Conservation (phyloP, 2,329 filamentous ascomycete species). For the Teratosphaeria destructans region DNA sequence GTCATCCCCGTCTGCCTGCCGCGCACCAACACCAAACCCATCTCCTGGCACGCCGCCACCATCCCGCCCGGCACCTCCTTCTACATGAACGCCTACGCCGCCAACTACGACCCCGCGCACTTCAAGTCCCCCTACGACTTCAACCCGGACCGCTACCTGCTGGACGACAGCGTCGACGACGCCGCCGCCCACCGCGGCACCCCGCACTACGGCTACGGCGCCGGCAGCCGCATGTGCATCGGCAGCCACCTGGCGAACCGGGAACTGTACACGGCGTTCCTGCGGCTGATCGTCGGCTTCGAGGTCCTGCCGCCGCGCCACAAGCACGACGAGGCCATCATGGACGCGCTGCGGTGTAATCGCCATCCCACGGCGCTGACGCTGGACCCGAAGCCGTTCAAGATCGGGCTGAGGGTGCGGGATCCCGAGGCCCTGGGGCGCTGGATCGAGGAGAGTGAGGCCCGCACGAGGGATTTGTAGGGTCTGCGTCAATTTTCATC, state of each 20-base stretch:
- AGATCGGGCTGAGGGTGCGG: slow-evolving; percentile 37
- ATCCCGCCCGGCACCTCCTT: slow-evolving; percentile 71
- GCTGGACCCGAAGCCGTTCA: slow-evolving; percentile 42
- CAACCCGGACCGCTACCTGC: slow-evolving; percentile 60
- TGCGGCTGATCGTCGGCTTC: slow-evolving; percentile 39
- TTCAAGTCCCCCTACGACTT: slow-evolving; percentile 56
- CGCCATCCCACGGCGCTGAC: slow-evolving; percentile 38
- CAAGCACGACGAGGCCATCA: slow-evolving; percentile 30
- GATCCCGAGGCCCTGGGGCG: slow-evolving; percentile 31
- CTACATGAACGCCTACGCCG: slow-evolving; percentile 70
- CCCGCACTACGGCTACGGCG: slow-evolving; percentile 40
- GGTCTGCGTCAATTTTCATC: too few species aligned
- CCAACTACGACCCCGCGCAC: slow-evolving; percentile 59
- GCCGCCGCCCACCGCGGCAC: slow-evolving; percentile 30
- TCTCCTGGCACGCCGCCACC: slow-evolving; percentile 54
- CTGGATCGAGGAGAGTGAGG: slow-evolving; percentile 40
- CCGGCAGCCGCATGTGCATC: slow-evolving; percentile 33
- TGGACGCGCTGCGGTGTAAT: slow-evolving; percentile 38
- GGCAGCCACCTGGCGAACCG: slow-evolving; percentile 30
- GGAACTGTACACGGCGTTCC: slow-evolving; percentile 37
- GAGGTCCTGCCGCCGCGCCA: slow-evolving; percentile 33
- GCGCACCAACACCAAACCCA: slow-evolving; percentile 60
- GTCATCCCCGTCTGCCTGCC: slow-evolving; percentile 73
- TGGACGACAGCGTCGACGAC: slow-evolving; percentile 36
- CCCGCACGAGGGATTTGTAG: slow-evolving; percentile 32